phyloP scores from a whole-genome alignment of 345 rosid species.

The Capsella bursapastoris region DNA sequence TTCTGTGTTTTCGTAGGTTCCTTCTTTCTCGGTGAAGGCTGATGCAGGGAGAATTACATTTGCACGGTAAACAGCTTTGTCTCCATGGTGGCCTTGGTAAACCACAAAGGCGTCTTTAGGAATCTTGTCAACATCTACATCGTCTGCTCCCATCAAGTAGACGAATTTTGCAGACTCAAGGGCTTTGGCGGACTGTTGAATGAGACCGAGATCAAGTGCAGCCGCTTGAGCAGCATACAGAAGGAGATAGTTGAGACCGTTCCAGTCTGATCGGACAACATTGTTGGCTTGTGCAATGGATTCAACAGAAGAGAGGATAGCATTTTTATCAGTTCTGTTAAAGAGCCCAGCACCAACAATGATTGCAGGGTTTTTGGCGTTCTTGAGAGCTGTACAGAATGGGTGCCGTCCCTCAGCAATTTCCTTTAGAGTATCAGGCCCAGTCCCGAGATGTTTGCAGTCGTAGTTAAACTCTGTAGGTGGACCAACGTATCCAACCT shows the following conservation, averaged over 20 bases:
- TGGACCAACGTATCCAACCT: slow-evolving; percentile 91
- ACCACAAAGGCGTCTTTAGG: slow-evolving; percentile 91
- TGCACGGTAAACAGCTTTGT: slow-evolving; percentile 82
- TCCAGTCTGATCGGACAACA: slow-evolving; percentile 89
- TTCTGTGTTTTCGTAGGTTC: slow-evolving; percentile 94
- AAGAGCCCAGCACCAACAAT: slow-evolving; percentile 89
- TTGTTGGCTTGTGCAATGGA: slow-evolving; percentile 72
- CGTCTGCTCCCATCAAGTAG: slow-evolving; percentile 97
- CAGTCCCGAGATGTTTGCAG: slow-evolving; percentile 85
- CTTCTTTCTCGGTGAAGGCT: slow-evolving; percentile 95
- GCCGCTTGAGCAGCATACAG: slow-evolving; percentile 97
- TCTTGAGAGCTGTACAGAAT: slow-evolving; percentile 62
- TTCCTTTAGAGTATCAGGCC: slow-evolving; percentile 76
- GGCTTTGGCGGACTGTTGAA: slow-evolving; percentile 72
- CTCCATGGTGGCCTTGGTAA: slow-evolving; percentile 99
- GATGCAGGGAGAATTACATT: slow-evolving; percentile 90
- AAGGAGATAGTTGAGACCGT: slow-evolving; percentile 89
- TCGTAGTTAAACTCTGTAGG: slow-evolving; percentile 82
- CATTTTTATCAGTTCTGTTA: slow-evolving; percentile 81
- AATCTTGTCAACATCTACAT: slow-evolving; percentile 75
- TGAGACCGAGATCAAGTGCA: slow-evolving; percentile 95
- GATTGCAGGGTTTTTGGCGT: slow-evolving; percentile 91
- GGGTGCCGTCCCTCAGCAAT: slow-evolving; percentile 85
- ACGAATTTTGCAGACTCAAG: slow-evolving; percentile 82
- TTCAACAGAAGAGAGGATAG: slow-evolving; percentile 74